These are phyloP conservation scores for Aspergillus intermedius DNA, from an alignment of 2,329 filamentous ascomycete genomes.

Conservation along the genomic window DNA sequence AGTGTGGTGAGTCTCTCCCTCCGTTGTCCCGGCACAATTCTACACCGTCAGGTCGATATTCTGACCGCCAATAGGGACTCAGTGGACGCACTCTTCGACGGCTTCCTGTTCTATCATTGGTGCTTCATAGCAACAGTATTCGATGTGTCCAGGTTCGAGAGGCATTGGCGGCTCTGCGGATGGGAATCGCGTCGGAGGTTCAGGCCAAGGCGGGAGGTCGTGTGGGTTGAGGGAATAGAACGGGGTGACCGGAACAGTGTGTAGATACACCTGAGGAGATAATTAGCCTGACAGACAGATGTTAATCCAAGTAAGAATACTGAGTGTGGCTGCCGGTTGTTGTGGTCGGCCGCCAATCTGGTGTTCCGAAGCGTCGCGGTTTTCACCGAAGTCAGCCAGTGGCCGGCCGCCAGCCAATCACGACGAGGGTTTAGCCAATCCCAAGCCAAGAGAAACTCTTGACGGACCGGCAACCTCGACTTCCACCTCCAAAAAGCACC, in stretches of 20 bases:
- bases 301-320: not conserved
- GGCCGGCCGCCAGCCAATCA: constrained; percentile 28
- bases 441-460: constrained; percentile 29
- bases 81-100: constrained; percentile 39
- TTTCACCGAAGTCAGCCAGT: constrained; percentile 31
- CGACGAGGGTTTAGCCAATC: constrained; percentile 30
- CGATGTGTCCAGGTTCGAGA: constrained; percentile 28
- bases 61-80: constrained; percentile 21
- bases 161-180: constrained; percentile 33
- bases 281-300: not conserved
- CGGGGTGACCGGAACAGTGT: not conserved
- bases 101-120: constrained; percentile 36
- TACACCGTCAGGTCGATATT: constrained; percentile 1
- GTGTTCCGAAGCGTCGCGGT: constrained; percentile 31
- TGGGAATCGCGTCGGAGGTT: constrained; percentile 29
- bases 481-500: constrained; percentile 26
- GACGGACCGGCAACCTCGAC: constrained; percentile 30
- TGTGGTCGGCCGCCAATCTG: constrained; percentile 11
- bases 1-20: constrained; percentile 20
- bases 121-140: constrained; percentile 31
- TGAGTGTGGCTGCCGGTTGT: not conserved
- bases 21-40: not conserved
- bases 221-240: constrained; percentile 3
- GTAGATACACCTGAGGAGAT: not conserved
- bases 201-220: constrained; percentile 9